These are phyloP conservation scores for Syncephalastrum contaminatum DNA, from an alignment of 371 early-diverging fungal species.

Conservation along the genomic window DNA sequence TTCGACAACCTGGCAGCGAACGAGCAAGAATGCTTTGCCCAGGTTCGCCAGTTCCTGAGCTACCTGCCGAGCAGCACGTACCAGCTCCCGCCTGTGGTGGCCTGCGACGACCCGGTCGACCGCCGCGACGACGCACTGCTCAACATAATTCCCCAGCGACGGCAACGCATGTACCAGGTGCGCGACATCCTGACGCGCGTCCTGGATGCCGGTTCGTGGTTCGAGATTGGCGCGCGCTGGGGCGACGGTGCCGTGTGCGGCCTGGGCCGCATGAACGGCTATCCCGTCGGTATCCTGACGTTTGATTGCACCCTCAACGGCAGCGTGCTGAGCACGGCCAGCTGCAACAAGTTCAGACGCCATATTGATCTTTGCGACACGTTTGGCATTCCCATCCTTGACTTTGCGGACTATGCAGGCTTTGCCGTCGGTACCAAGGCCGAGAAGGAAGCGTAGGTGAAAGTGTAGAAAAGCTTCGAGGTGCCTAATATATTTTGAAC, in stretches of 20 bases:
- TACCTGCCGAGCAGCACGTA: slow-evolving; percentile 33
- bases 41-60: slow-evolving; percentile 36
- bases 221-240: slow-evolving; percentile 47
- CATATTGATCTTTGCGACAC: slow-evolving; percentile 48
- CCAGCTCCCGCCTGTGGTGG: slow-evolving; percentile 24
- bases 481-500: not conserved
- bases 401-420: slow-evolving; percentile 50
- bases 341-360: slow-evolving; percentile 42
- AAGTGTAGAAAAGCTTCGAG: not conserved
- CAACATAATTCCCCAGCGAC: slow-evolving; percentile 35
- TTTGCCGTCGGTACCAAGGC: slow-evolving; percentile 46
- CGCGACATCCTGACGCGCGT: slow-evolving; percentile 34
- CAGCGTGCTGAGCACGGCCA: slow-evolving; percentile 33
- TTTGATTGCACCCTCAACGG: slow-evolving; percentile 42
- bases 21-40: slow-evolving; percentile 41
- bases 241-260: slow-evolving; percentile 49
- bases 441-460: slow-evolving; percentile 42
- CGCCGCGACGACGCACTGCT: slow-evolving; percentile 39
- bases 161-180: slow-evolving; percentile 42
- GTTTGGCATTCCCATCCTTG: slow-evolving; percentile 43
- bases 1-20: slow-evolving; percentile 39
- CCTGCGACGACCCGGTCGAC: slow-evolving; percentile 18
- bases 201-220: slow-evolving; percentile 38
- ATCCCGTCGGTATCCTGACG: slow-evolving; percentile 40
- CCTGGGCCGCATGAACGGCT: slow-evolving; percentile 33